Percentiles rank a stretch among this genome's conserved stretches.
Evolutionary conservation across 768 basidiomycete species (phyloP).

Genomic region (Strobilomyces confusus): DNA sequence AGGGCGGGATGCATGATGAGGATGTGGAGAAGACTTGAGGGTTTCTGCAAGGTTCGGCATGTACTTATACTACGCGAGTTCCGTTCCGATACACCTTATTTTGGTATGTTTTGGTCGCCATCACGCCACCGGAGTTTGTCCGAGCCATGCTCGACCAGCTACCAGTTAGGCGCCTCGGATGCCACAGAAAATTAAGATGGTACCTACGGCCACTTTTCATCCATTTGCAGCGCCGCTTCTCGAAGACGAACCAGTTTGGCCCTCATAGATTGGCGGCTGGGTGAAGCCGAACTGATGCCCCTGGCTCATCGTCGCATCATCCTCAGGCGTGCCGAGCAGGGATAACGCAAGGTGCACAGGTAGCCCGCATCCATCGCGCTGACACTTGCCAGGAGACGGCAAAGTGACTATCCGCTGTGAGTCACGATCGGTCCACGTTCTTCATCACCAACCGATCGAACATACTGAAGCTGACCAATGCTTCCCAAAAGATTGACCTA

Average conservation of each 20-base stretch:
- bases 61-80: too few relatives aligned
- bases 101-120: too few relatives aligned
- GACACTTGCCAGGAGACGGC: too few relatives aligned
- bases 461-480: too few relatives aligned
- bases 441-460: too few relatives aligned
- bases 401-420: too few relatives aligned
- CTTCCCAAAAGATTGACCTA: too few relatives aligned
- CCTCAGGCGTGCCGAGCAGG: not conserved
- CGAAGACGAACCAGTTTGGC: not conserved
- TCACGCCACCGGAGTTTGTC: not conserved
- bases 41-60: not conserved
- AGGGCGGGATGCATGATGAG: not conserved
- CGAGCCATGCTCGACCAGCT: too few relatives aligned
- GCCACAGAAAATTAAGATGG: not conserved
- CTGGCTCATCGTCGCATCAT: not conserved
- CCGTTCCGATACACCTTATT: too few relatives aligned
- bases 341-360: not conserved
- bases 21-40: not conserved
- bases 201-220: not conserved
- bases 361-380: too few relatives aligned
- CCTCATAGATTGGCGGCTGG: not conserved
- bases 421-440: too few relatives aligned
- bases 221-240: not conserved
- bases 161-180: too few relatives aligned
- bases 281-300: not conserved